A percentile compares a stretch with the other conserved stretches of the same genome.
These are phyloP conservation scores for Fusarium oligoseptatum DNA, from an alignment of 2,329 filamentous ascomycete species.

Conservation along the genomic window DNA sequence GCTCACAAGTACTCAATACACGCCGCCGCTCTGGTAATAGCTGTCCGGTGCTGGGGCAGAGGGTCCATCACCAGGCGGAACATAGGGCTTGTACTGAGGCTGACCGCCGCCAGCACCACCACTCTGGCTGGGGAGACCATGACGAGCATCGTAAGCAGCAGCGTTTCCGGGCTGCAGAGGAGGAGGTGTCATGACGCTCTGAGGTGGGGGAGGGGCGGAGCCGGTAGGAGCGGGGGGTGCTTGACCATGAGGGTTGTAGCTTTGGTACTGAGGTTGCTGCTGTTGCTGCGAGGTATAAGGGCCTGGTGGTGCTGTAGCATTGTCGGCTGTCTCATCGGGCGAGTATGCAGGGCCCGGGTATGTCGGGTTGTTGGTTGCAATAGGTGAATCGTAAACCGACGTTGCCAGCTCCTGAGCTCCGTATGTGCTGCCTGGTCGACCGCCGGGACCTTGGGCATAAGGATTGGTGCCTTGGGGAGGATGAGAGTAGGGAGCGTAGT, in stretches of 20 bases:
- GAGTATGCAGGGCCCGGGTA: slow-evolving; percentile 64
- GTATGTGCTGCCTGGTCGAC: slow-evolving; percentile 76
- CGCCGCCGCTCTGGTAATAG: slow-evolving; percentile 65
- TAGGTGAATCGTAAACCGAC: slow-evolving; percentile 81
- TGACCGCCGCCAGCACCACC: slow-evolving; percentile 42
- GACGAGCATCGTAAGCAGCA: slow-evolving; percentile 63
- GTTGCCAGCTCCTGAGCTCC: slow-evolving; percentile 84
- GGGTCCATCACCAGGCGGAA: slow-evolving; percentile 62
- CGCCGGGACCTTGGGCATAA: slow-evolving; percentile 61
- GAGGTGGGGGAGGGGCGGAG: slow-evolving; percentile 49
- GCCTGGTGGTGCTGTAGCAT: slow-evolving; percentile 48
- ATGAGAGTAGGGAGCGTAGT: slow-evolving; percentile 60
- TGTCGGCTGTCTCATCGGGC: slow-evolving; percentile 57
- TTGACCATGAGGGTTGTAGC: slow-evolving; percentile 55
- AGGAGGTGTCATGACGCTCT: slow-evolving; percentile 54
- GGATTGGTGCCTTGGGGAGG: slow-evolving; percentile 48
- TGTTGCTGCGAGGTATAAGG: slow-evolving; percentile 49
- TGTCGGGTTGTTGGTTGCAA: slow-evolving; percentile 66
- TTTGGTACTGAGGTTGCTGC: slow-evolving; percentile 57
- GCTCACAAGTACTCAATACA: slow-evolving; percentile 43
- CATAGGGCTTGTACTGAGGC: slow-evolving; percentile 72
- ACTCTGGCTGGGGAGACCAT: slow-evolving; percentile 63
- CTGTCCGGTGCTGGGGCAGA: slow-evolving; percentile 67
- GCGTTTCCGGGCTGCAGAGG: slow-evolving; percentile 61
- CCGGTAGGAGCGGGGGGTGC: slow-evolving; percentile 58